Evolutionary conservation across 1,284 basidiomycete species (phyloP).

Genomic region (Tilletia walkeri): DNA sequence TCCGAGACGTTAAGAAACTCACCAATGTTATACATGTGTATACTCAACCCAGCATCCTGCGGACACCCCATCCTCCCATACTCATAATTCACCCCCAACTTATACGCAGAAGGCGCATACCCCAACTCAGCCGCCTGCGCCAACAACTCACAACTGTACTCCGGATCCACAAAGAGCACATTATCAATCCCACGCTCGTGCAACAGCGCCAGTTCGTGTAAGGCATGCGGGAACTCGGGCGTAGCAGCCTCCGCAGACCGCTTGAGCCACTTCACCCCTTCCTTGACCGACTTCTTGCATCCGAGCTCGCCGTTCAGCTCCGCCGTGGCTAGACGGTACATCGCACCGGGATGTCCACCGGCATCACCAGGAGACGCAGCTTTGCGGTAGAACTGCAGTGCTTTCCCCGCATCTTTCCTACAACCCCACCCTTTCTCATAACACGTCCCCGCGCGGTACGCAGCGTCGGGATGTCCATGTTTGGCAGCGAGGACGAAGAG

Average conservation of each 20-base stretch:
- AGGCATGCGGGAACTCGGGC: slow-evolving; percentile 92
- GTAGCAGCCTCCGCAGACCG: slow-evolving; percentile 74
- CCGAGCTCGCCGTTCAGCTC: slow-evolving; percentile 95
- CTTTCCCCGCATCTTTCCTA: slow-evolving; percentile 84
- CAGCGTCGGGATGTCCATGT: slow-evolving; percentile 94
- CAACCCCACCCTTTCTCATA: slow-evolving; percentile 99
- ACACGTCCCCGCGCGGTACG: slow-evolving; percentile 93
- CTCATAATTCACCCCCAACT: slow-evolving; percentile 96
- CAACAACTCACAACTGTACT: slow-evolving; percentile 89
- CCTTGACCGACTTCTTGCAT: slow-evolving; percentile 79
- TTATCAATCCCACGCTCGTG: slow-evolving; percentile 95
- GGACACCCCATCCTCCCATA: slow-evolving; percentile 98
- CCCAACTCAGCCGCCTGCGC: slow-evolving; percentile 93
- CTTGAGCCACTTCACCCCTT: slow-evolving; percentile 98
- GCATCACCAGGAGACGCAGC: slow-evolving; percentile 69
- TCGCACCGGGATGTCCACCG: slow-evolving; percentile 79
- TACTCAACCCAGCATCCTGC: slow-evolving; percentile 92
- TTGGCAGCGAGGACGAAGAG: slow-evolving; percentile 94
- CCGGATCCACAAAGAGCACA: slow-evolving; percentile 91
- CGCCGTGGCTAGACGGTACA: slow-evolving; percentile 93
- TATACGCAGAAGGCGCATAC: slow-evolving; percentile 92
- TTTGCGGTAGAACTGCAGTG: slow-evolving; percentile 86
- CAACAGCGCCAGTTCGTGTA: slow-evolving; percentile 89
- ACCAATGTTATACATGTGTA: slow-evolving; percentile 79
- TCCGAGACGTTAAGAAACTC: not conserved